These are phyloP conservation scores for Decorospora gaudefroyi DNA, from an alignment of 2,329 filamentous ascomycete genomes.

Conservation along the genomic window DNA sequence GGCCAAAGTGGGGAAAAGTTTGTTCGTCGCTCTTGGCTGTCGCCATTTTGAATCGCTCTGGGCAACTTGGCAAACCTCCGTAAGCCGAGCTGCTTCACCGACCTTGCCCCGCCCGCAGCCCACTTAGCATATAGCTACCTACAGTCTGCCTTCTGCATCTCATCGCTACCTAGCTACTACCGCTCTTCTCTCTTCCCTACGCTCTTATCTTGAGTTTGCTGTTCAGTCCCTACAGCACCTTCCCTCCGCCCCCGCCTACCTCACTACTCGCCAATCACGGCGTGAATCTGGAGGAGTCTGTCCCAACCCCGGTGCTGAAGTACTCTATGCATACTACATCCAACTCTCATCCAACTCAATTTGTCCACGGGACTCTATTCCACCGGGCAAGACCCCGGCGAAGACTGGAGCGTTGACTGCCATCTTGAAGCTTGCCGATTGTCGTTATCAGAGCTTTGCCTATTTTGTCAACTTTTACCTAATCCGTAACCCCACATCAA, in stretches of 20 bases:
- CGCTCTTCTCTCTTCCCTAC: background rate
- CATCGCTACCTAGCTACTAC: background rate
- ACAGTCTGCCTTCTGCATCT: background rate
- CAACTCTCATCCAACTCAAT: slow-evolving; percentile 24
- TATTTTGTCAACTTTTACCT: too few species aligned
- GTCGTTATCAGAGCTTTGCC: background rate
- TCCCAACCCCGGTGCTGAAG: slow-evolving; percentile 37
- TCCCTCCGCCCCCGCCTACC: background rate
- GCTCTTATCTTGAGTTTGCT: background rate
- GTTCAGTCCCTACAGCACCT: slow-evolving; percentile 4
- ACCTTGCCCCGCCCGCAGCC: slow-evolving; percentile 1
- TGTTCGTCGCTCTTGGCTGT: slow-evolving; percentile 5
- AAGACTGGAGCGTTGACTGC: slow-evolving; percentile 19
- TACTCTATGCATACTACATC: slow-evolving; percentile 29
- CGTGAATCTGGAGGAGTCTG: slow-evolving; percentile 36
- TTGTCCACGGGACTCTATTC: slow-evolving; percentile 26
- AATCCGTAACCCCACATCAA: background rate
- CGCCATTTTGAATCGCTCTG: slow-evolving; percentile 3
- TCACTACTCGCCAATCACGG: slow-evolving; percentile 31
- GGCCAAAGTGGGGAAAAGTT: slow-evolving; percentile 8
- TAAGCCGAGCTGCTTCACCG: slow-evolving; percentile 4
- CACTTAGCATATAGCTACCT: slow-evolving; percentile 1
- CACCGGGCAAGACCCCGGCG: slow-evolving; percentile 26
- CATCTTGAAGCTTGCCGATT: slow-evolving; percentile 1
- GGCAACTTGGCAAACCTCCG: slow-evolving; percentile 9